Base-by-base conservation (phyloP, 2,329 filamentous ascomycete genomes). In the Furcasterigmium furcatum region DNA sequence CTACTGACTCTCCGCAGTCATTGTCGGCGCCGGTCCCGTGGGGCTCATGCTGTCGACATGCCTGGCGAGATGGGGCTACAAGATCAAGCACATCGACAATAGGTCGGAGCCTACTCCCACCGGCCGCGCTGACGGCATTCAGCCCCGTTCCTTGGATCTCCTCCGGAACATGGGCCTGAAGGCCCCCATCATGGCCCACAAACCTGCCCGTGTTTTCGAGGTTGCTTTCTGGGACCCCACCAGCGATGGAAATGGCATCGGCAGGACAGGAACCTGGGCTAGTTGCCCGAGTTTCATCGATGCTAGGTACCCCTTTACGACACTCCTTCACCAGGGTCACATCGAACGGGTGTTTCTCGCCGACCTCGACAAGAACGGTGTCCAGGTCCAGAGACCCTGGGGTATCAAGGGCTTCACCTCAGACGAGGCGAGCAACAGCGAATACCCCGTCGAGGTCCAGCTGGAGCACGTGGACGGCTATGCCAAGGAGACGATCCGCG, bases 41-140 rank as follows among this genome's bases (percentile, higher is more conserved):
- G 91, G 91, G 45, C 79, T 96, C 47, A 84, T 95, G 69, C 78
- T 96, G 20, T 94, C 90, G 9, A 91, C 91, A 24, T 92, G 88
- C 62, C 79, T 96, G 50, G 88, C 89, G 49, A 79, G 91, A 71
- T 96, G 91, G 89, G 91, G 91, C 18, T 96, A 96, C 75, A 90
- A 83, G 65, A 89, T 96, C 66, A 95, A 92, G 74, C 90, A 96
- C 68, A 90, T 96, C 60, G 91, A 96, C 70, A 95, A 95, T 68
- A 80, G 91, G 48, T 76, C 89, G 3, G 87, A 92, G 58, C 91
- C 91, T 14, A 96, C 91, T 12, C 61, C 82, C 3, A 95, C 90
- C 18, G 91, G 91, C 44, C 87, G 91, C 52, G 91, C 91, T 46
- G 91, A 96, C 67, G 91, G 90, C 51, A 95, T 96, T 47, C 91